Evolutionary conservation across 139 green algal genomes (phyloP).

Genomic region (Micractinium sp.): DNA sequence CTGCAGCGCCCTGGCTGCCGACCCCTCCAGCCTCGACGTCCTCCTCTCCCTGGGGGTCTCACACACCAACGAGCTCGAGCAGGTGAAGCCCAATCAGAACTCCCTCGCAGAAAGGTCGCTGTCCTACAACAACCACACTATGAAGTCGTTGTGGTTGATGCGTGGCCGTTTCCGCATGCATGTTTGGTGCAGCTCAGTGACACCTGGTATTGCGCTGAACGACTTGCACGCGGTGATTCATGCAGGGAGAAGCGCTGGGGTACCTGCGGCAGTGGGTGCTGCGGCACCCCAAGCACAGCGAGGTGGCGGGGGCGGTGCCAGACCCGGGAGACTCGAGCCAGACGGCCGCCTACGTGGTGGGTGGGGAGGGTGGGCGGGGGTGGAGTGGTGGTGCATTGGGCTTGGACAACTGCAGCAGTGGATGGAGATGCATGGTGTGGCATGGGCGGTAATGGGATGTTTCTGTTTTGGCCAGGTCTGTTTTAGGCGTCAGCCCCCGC

Average conservation of each 20-base stretch:
- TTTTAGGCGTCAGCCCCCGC: no score
- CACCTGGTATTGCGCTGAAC: neutral
- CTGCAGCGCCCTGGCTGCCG: conserved; percentile 68
- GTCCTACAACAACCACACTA: no score
- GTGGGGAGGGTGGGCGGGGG: no score
- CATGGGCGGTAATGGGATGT: no score
- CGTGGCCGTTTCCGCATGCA: neutral
- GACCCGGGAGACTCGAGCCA: conserved; percentile 63
- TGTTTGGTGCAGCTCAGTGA: no score
- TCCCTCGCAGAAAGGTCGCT: no score
- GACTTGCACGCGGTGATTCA: no score
- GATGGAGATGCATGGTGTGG: no score
- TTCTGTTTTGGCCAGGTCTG: no score
- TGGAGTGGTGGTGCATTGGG: neutral
- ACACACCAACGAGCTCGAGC: conserved; percentile 98
- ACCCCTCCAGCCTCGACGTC: conserved; percentile 82
- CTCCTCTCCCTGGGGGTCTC: conserved; percentile 93
- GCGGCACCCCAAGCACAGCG: conserved; percentile 63
- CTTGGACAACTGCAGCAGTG: no score
- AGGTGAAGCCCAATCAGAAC: conserved; percentile 45
- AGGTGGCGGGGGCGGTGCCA: conserved; percentile 29
- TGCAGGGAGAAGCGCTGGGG: conserved; percentile 52
- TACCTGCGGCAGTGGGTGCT: conserved; percentile 83
- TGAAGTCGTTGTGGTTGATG: no score
- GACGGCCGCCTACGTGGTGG: conserved; percentile 54